Percentiles rank a stretch among this genome's conserved stretches.
Evolutionary conservation across 75 land plant species (phyloP).

Genomic region (Larix kaempferi): DNA sequence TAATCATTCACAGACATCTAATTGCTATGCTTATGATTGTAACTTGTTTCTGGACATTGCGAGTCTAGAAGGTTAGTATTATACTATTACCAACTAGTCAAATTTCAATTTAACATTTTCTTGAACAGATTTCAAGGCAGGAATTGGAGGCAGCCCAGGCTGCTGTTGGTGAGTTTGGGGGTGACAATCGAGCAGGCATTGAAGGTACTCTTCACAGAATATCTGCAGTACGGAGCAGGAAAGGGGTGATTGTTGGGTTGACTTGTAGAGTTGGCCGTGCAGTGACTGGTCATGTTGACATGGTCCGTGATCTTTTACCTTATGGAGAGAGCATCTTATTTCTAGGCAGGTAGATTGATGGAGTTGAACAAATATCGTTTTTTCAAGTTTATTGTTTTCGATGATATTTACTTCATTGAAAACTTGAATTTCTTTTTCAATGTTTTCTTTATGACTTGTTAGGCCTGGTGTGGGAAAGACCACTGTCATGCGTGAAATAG

Average conservation of each 20-base stretch:
- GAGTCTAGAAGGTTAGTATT: neutral
- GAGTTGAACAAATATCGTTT: neutral
- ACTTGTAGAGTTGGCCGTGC: slow-evolving; percentile 81
- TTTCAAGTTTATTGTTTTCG: neutral
- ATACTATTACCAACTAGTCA: neutral
- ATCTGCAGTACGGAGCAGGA: slow-evolving; percentile 75
- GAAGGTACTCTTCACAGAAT: slow-evolving; percentile 81
- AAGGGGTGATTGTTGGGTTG: slow-evolving; percentile 62
- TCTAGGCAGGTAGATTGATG: slow-evolving; percentile 55
- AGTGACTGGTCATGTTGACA: slow-evolving; percentile 76
- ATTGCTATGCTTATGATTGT: neutral
- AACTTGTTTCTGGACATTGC: neutral
- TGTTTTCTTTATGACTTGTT: slow-evolving; percentile 5
- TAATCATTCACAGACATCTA: neutral
- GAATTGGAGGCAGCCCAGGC: slow-evolving; percentile 65
- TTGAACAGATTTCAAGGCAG: slow-evolving; percentile 45
- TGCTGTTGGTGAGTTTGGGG: slow-evolving; percentile 73
- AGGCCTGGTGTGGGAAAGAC: slow-evolving; percentile 85
- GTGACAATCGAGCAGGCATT: slow-evolving; percentile 80
- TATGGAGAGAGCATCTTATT: slow-evolving; percentile 69
- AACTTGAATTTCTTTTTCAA: neutral
- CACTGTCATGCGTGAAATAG: slow-evolving; percentile 82
- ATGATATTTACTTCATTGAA: neutral
- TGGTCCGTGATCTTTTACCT: slow-evolving; percentile 64
- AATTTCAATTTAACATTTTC: neutral